Base-by-base conservation (phyloP, 1,284 basidiomycete species). In the Malassezia japonica region DNA sequence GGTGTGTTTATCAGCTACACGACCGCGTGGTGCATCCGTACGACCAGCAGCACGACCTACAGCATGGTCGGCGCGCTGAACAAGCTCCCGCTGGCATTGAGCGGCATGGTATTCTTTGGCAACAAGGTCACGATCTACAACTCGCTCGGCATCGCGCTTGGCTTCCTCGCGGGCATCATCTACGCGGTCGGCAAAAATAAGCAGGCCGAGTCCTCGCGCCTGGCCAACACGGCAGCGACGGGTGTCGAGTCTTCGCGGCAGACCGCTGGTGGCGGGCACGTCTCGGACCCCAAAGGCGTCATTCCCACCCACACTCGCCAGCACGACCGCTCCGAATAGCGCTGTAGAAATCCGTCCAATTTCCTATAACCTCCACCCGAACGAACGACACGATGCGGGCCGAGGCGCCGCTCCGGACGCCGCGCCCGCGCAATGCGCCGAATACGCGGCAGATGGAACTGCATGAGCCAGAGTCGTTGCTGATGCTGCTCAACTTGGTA, bases 61-160 rank as follows among this genome's bases (percentile, higher is more conserved):
- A 90, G 87, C 62, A 98, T 99, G 94, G 91, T 96, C 45, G 94
- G 94, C 7, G 94, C 94, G 0, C 76, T 99, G 63, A 99, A 99
- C 79, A 99, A 99, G 77, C 80, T 98, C 13, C 94, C 94, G 16
- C 87, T 99, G 31, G 94, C 94, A 2, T 46, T 71, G 21, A 68
- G 65, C 38, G 62, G 62, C 9, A 63, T 69, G 61, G 57, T 74
- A 53, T 75, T 75, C 63, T 75, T 75, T 73, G 87, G 87, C 34
- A 91, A 99, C 75, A 55, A 62, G 9, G 84, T 87, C 31, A 92
- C 87, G 5, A 74, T 84, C 56, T 87, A 89, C 32, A 91, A 86
- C 23, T 85, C 95, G 38, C 83, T 84, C 10, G 90, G 91, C 27
- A 84, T 99, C 48, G 76, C 78, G 1, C 80, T 88, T 33, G 94